A percentile compares a stretch with the other conserved stretches of the same genome.
Conservation (phyloP, 768 basidiomycete species). For the Mycena vulgaris region DNA sequence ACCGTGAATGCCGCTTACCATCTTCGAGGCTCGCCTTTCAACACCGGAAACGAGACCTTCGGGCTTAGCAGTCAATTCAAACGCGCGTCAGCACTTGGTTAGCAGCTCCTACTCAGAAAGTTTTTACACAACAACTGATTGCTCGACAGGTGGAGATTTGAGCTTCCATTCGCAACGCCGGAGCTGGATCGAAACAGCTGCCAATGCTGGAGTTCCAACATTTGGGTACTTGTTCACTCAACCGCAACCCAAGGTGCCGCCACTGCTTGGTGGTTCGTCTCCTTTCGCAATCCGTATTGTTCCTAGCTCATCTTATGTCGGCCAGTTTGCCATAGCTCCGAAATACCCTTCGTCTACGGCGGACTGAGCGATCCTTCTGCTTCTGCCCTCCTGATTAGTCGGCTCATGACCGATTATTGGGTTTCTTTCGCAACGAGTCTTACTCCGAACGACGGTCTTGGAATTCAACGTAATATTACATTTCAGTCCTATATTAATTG, state of each 20-base stretch:
- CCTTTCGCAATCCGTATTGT: constrained; percentile 25
- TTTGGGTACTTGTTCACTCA: constrained; percentile 59
- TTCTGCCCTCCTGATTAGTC: constrained; percentile 45
- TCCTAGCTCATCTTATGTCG: constrained; percentile 17
- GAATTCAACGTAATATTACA: constrained; percentile 45
- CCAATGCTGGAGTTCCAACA: constrained; percentile 47
- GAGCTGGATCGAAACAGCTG: constrained; percentile 52
- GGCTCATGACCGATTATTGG: constrained; percentile 61
- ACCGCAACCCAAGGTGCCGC: constrained; percentile 39
- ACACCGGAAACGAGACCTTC: constrained; percentile 59
- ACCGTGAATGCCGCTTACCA: constrained; percentile 51
- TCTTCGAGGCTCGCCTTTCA: too few relatives aligned
- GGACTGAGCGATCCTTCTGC: constrained; percentile 27
- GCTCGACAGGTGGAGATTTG: constrained; percentile 39
- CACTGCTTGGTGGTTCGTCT: constrained; percentile 50
- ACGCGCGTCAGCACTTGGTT: constrained; percentile 46
- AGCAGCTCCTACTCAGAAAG: neutral
- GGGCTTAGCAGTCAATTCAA: constrained; percentile 57
- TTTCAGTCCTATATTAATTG: neutral
- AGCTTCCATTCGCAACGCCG: constrained; percentile 48
- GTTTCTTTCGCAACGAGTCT: constrained; percentile 62
- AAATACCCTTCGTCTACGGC: constrained; percentile 51
- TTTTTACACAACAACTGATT: too few relatives aligned
- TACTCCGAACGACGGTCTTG: constrained; percentile 60
- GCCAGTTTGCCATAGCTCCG: constrained; percentile 43